Evolutionary conservation across 1,139 yeast species (phyloP).

Genomic region (Lodderomyces pseudojiufengensis): DNA sequence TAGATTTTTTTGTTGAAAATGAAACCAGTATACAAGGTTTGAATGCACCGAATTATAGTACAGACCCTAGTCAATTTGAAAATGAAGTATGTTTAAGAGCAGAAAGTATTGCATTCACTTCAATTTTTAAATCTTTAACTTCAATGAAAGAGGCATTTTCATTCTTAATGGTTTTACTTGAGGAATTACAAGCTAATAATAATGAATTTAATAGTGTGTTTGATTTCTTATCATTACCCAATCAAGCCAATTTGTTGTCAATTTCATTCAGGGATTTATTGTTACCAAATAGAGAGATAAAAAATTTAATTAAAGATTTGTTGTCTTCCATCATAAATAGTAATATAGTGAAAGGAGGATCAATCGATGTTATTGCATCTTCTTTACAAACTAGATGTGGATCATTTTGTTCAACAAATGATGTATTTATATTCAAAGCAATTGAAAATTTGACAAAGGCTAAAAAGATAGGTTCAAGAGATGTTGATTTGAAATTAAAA

Average conservation of each 20-base stretch:
- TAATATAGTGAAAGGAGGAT: constrained; percentile 86
- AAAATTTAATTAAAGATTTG: constrained; percentile 76
- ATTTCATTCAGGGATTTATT: constrained; percentile 74
- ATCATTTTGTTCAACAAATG: constrained; percentile 90
- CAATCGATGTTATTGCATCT: constrained; percentile 85
- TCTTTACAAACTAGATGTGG: constrained; percentile 92
- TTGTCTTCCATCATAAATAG: constrained; percentile 85
- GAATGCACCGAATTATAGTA: constrained; percentile 45
- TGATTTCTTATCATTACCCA: constrained; percentile 60
- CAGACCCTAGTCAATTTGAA: constrained; percentile 46
- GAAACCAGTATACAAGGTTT: constrained; percentile 66
- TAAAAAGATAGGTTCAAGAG: constrained; percentile 66
- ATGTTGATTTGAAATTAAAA: constrained; percentile 64
- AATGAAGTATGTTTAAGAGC: constrained; percentile 80
- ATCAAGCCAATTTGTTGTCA: constrained; percentile 64
- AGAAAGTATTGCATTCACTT: constrained; percentile 83
- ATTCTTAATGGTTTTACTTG: constrained; percentile 75
- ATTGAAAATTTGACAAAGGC: constrained; percentile 89
- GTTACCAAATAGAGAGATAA: constrained; percentile 58
- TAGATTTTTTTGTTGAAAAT: constrained; percentile 54
- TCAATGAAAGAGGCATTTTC: constrained; percentile 89
- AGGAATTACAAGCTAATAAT: constrained; percentile 57
- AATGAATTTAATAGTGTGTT: constrained; percentile 58
- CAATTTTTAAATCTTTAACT: constrained; percentile 69
- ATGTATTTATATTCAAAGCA: constrained; percentile 91